A percentile compares a stretch with the other conserved stretches of the same genome.
Conservation (phyloP, 805 yeast genomes). For the Yarrowia sp. region DNA sequence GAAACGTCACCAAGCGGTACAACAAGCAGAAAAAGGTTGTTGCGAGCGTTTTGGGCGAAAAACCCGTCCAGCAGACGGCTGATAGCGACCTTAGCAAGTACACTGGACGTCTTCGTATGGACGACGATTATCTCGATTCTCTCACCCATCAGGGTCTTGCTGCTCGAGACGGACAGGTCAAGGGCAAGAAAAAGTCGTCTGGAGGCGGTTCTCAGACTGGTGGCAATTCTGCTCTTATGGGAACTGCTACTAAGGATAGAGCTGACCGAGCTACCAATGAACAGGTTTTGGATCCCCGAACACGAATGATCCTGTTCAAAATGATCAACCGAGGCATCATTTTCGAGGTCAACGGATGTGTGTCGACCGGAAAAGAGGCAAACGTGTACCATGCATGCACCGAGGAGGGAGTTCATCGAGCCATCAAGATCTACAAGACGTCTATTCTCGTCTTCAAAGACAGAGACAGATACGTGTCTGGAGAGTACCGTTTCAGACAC, state of each 20-base stretch:
- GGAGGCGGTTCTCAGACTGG: constrained; percentile 31
- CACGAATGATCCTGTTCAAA: constrained; percentile 75
- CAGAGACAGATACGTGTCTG: constrained; percentile 91
- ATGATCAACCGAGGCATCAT: constrained; percentile 80
- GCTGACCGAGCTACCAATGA: constrained; percentile 96
- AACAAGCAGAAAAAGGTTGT: constrained; percentile 10
- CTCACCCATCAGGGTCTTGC: constrained; percentile 21
- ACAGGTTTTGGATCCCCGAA: constrained; percentile 93
- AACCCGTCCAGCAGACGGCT: background rate
- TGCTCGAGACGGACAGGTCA: constrained; percentile 16
- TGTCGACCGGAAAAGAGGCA: constrained; percentile 98
- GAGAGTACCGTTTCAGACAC: constrained; percentile 89
- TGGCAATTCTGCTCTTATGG: constrained; percentile 27
- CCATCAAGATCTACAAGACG: constrained; percentile 93
- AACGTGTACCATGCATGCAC: constrained; percentile 81
- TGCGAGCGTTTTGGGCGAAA: background rate
- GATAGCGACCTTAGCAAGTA: constrained; percentile 27
- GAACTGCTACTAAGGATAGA: constrained; percentile 50
- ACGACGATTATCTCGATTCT: constrained; percentile 29
- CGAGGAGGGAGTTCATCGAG: constrained; percentile 51
- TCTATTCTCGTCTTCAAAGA: constrained; percentile 96
- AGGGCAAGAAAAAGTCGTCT: constrained; percentile 17
- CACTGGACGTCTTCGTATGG: constrained; percentile 30
- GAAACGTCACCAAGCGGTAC: constrained; percentile 19
- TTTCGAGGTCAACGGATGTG: constrained; percentile 85